These are phyloP conservation scores for Syzygium aqueum DNA, from an alignment of 345 rosid species.

Conservation along the genomic window DNA sequence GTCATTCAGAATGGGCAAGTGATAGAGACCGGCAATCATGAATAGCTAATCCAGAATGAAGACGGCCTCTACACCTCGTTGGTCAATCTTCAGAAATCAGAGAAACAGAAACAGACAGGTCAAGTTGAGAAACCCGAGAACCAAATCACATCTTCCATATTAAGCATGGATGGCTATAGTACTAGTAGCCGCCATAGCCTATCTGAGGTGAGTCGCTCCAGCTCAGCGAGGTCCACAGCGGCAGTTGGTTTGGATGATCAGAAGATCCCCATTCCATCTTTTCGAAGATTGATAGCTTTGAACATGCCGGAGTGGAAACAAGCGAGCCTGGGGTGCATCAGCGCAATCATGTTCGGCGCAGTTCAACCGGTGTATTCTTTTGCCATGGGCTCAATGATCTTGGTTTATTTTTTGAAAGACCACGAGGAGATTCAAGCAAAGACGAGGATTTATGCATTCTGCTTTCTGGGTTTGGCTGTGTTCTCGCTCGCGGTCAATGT, in stretches of 20 bases:
- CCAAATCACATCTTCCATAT: slow-evolving; percentile 3
- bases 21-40: slow-evolving; percentile 51
- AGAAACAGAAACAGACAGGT: slow-evolving; percentile 6
- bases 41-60: slow-evolving; percentile 27
- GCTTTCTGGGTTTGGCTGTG: slow-evolving; percentile 32
- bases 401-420: slow-evolving; percentile 32
- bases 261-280: slow-evolving; percentile 27
- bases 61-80: slow-evolving; percentile 39
- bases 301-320: slow-evolving; percentile 64
- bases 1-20: slow-evolving; percentile 41
- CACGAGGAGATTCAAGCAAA: slow-evolving; percentile 45
- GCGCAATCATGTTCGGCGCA: slow-evolving; percentile 46
- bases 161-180: slow-evolving; percentile 20
- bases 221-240: slow-evolving; percentile 31
- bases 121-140: background rate
- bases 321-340: slow-evolving; percentile 36
- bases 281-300: slow-evolving; percentile 45
- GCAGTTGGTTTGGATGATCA: slow-evolving; percentile 1
- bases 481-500: slow-evolving; percentile 33
- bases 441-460: slow-evolving; percentile 33
- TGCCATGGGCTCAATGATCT: slow-evolving; percentile 38
- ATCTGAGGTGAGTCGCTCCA: slow-evolving; percentile 43
- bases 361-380: slow-evolving; percentile 47
- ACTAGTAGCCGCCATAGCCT: slow-evolving; percentile 26
- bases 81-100: slow-evolving; percentile 40